A percentile compares a stretch with the other conserved stretches of the same genome.
phyloP scores from a whole-genome alignment of 2,329 filamentous ascomycete species.

The Beauveria rudraprayagi region DNA sequence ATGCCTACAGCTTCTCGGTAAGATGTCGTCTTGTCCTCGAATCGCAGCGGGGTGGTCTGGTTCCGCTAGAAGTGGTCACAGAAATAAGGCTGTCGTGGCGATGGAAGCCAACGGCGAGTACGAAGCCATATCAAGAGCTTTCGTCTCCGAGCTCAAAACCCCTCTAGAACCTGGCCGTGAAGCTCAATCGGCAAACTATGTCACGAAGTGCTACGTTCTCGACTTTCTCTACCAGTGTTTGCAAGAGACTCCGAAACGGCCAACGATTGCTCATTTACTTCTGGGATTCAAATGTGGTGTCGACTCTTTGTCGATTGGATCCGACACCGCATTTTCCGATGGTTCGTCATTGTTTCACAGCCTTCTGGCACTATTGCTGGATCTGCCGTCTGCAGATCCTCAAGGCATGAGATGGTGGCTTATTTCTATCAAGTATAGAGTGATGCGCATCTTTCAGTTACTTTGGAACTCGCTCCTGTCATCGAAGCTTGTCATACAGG shows the following conservation, averaged over 20 bases:
- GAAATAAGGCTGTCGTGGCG: constrained; percentile 82
- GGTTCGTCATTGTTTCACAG: constrained; percentile 76
- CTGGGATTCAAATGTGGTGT: constrained; percentile 78
- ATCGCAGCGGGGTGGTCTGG: constrained; percentile 63
- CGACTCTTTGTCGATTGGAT: constrained; percentile 58
- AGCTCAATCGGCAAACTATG: constrained; percentile 61
- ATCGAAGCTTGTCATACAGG: constrained; percentile 62
- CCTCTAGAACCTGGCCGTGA: constrained; percentile 67
- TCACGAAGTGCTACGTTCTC: constrained; percentile 76
- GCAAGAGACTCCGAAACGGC: constrained; percentile 62
- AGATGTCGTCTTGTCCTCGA: constrained; percentile 74
- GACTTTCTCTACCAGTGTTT: constrained; percentile 81
- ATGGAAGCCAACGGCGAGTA: constrained; percentile 74
- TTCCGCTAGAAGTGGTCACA: constrained; percentile 52
- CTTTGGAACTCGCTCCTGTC: constrained; percentile 82
- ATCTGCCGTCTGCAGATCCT: constrained; percentile 57
- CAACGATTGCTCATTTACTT: constrained; percentile 83
- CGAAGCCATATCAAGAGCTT: constrained; percentile 67
- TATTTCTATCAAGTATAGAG: constrained; percentile 58
- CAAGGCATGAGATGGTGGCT: constrained; percentile 60
- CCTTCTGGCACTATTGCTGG: constrained; percentile 62
- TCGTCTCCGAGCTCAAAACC: constrained; percentile 60
- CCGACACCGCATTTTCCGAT: constrained; percentile 61
- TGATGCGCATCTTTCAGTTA: constrained; percentile 65
- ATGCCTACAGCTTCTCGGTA: constrained; percentile 75